Conservation (phyloP, 225 moss, liverwort and hornwort genomes). For the Polytrichum commune region DNA sequence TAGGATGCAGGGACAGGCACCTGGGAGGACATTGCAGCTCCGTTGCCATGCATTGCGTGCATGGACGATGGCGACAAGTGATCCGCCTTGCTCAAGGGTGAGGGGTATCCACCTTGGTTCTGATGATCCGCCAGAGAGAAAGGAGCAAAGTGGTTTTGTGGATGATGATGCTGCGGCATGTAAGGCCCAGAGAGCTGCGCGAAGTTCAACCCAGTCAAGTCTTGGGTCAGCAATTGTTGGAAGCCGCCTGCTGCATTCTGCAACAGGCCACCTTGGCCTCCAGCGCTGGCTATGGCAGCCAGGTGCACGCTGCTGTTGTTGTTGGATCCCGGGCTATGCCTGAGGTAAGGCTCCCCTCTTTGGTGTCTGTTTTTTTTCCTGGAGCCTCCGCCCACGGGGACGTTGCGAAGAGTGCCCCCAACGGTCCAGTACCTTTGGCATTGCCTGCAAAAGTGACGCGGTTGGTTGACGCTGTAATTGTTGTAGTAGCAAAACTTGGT, state of each 20-base stretch:
- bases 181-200: conserved; percentile 19
- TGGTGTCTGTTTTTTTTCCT: conserved; percentile 45
- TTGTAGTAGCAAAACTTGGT: conserved; percentile 67
- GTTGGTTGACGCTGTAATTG: conserved; percentile 66
- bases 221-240: conserved; percentile 18
- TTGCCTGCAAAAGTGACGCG: conserved; percentile 60
- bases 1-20: conserved; percentile 7
- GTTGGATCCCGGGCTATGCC: conserved; percentile 18
- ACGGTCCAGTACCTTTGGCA: conserved; percentile 66
- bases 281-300: conserved; percentile 14
- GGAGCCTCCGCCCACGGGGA: conserved; percentile 55
- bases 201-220: conserved; percentile 28
- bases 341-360: conserved; percentile 37
- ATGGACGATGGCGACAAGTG: conserved; percentile 6
- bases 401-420: conserved; percentile 60
- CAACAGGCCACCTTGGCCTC: neutral
- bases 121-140: conserved; percentile 9
- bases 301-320: neutral
- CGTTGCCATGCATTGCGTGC: conserved; percentile 21
- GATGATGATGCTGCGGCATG: neutral
- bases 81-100: conserved; percentile 12
- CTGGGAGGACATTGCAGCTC: conserved; percentile 9
- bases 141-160: conserved; percentile 10
- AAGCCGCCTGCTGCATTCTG: conserved; percentile 8
- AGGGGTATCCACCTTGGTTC: conserved; percentile 16